phyloP scores from a whole-genome alignment of 768 basidiomycete genomes.

The Boletellus ananiceps region DNA sequence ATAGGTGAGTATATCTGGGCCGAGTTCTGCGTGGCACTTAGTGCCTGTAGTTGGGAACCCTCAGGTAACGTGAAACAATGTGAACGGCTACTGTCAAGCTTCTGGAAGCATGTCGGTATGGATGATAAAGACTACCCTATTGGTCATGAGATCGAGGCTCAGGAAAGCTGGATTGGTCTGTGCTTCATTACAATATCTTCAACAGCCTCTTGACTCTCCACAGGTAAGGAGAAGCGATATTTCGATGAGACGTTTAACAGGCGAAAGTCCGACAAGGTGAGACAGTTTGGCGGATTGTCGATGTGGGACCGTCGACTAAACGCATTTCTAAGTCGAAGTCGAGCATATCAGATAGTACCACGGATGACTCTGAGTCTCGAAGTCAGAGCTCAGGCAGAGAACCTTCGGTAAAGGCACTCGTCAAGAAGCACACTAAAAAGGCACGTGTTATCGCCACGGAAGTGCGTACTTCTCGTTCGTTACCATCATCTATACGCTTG shows the following conservation, averaged over 20 bases:
- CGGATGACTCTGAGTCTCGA: conserved; percentile 1
- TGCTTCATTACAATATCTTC: not conserved
- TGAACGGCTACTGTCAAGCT: conserved; percentile 53
- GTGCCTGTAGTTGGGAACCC: conserved; percentile 61
- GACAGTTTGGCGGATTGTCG: conserved; percentile 8
- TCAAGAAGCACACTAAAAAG: conserved; percentile 4
- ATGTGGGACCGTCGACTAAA: not conserved
- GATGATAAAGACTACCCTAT: conserved; percentile 52
- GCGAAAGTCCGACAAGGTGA: conserved; percentile 11
- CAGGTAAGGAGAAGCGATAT: conserved; percentile 39
- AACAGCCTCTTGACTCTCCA: not conserved
- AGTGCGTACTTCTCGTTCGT: conserved; percentile 5
- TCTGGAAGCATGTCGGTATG: conserved; percentile 57
- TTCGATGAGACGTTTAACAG: conserved; percentile 31
- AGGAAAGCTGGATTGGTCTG: conserved; percentile 56
- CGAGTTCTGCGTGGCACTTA: conserved; percentile 1
- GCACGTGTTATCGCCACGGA: conserved; percentile 4
- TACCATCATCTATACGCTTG: not conserved
- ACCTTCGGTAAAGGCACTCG: not conserved
- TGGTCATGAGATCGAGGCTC: conserved; percentile 43
- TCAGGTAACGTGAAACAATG: conserved; percentile 53
- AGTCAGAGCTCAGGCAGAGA: conserved; percentile 6
- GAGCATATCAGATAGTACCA: conserved; percentile 6
- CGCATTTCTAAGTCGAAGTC: conserved; percentile 9
- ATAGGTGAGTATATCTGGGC: conserved; percentile 42